These are phyloP conservation scores for Starmera caribaea DNA, from an alignment of 805 yeast species.

Conservation along the genomic window DNA sequence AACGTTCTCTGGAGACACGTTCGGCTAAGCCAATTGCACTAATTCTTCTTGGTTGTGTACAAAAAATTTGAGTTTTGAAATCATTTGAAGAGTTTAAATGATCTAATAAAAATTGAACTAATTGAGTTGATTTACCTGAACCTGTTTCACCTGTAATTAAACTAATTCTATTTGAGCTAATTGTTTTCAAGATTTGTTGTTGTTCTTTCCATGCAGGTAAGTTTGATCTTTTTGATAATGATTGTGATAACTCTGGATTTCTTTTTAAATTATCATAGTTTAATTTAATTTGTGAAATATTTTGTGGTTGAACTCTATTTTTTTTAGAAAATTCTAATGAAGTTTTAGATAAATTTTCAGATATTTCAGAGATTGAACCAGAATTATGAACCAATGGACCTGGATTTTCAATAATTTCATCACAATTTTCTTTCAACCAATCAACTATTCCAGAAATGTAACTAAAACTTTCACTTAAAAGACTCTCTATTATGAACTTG, in stretches of 20 bases:
- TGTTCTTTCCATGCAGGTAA: slow-evolving; percentile 83
- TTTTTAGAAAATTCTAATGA: slow-evolving; percentile 1
- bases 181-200: slow-evolving; percentile 42
- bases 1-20: slow-evolving; percentile 79
- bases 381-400: slow-evolving; percentile 45
- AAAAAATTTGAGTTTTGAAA: slow-evolving; percentile 52
- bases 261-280: slow-evolving; percentile 26
- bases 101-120: slow-evolving; percentile 83
- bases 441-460: slow-evolving; percentile 61
- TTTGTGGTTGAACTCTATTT: slow-evolving; percentile 16
- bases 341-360: slow-evolving; percentile 1
- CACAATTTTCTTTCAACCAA: slow-evolving; percentile 63
- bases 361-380: not conserved
- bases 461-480: slow-evolving; percentile 50
- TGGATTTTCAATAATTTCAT: slow-evolving; percentile 56
- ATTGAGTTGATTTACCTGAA: slow-evolving; percentile 93
- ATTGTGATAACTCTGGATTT: slow-evolving; percentile 25
- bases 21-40: slow-evolving; percentile 93
- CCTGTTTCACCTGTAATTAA: slow-evolving; percentile 95
- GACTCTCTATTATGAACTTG: slow-evolving; percentile 30
- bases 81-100: slow-evolving; percentile 35
- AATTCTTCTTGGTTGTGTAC: slow-evolving; percentile 95
- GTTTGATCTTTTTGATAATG: slow-evolving; percentile 37
- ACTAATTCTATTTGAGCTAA: slow-evolving; percentile 53
- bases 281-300: slow-evolving; percentile 23